These are phyloP conservation scores for Fusarium sp. DNA, from an alignment of 2,329 filamentous ascomycete genomes.

Conservation along the genomic window DNA sequence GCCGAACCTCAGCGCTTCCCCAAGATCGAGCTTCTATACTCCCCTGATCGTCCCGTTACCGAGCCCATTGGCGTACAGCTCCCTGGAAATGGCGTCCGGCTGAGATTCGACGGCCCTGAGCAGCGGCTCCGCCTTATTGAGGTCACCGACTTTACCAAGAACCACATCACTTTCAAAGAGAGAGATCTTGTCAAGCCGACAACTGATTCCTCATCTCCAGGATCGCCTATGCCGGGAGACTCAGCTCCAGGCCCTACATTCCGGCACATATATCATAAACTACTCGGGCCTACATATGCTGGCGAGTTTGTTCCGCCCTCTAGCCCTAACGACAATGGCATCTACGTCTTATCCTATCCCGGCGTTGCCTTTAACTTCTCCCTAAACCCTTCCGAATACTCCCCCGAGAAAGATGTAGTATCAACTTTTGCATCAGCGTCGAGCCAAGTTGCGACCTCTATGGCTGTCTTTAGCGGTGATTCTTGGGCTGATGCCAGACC, in stretches of 20 bases:
- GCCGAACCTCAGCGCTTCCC: constrained; percentile 85
- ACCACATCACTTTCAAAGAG: constrained; percentile 81
- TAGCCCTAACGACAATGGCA: constrained; percentile 68
- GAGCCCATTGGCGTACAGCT: constrained; percentile 81
- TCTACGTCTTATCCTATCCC: constrained; percentile 92
- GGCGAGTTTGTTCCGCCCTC: constrained; percentile 86
- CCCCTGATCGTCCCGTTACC: constrained; percentile 76
- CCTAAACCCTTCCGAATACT: constrained; percentile 78
- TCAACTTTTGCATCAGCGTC: constrained; percentile 83
- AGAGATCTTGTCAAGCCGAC: constrained; percentile 79
- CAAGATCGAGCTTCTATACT: constrained; percentile 84
- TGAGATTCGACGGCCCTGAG: constrained; percentile 93
- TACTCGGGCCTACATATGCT: constrained; percentile 93
- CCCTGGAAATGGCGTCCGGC: constrained; percentile 84
- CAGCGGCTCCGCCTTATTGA: constrained; percentile 93
- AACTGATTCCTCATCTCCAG: constrained; percentile 52
- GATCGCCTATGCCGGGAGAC: constrained; percentile 49
- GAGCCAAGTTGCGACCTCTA: constrained; percentile 80
- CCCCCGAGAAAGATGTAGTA: constrained; percentile 82
- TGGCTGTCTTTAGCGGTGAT: constrained; percentile 90
- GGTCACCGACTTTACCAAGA: constrained; percentile 88
- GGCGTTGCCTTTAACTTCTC: constrained; percentile 94
- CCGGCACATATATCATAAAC: constrained; percentile 87
- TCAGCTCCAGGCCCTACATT: constrained; percentile 75
- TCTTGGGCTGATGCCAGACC: constrained; percentile 89